phyloP scores from a whole-genome alignment of 805 yeast species.

The Saturnispora halmiae region DNA sequence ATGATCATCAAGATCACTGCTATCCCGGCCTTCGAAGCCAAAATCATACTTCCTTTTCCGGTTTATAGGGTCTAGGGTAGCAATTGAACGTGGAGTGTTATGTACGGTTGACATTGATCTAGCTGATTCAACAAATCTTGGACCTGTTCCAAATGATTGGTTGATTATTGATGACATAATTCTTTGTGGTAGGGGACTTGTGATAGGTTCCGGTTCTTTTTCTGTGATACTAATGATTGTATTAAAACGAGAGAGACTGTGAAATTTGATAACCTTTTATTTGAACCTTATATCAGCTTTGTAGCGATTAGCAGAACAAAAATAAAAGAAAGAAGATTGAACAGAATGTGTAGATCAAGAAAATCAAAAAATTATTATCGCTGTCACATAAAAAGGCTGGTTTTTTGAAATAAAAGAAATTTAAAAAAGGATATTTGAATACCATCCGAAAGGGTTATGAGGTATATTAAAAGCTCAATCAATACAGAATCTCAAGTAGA shows the following conservation, averaged over 20 bases:
- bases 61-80: background rate
- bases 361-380: background rate
- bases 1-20: background rate
- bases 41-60: conserved; percentile 8
- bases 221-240: background rate
- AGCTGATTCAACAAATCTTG: conserved; percentile 23
- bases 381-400: background rate
- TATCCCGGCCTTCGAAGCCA: conserved; percentile 6
- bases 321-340: background rate
- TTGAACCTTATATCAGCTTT: background rate
- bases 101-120: conserved; percentile 25
- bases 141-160: background rate
- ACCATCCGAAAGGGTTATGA: too few species aligned
- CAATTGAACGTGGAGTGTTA: conserved; percentile 13
- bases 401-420: too few species aligned
- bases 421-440: too few species aligned
- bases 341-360: background rate
- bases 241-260: background rate
- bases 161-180: background rate
- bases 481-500: too few species aligned
- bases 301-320: background rate
- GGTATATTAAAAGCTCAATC: too few species aligned
- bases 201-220: background rate
- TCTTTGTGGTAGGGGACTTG: background rate
- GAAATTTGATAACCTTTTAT: background rate